phyloP scores from a whole-genome alignment of 169 alveolate genomes.

The Eimeria nieschulzi region DNA sequence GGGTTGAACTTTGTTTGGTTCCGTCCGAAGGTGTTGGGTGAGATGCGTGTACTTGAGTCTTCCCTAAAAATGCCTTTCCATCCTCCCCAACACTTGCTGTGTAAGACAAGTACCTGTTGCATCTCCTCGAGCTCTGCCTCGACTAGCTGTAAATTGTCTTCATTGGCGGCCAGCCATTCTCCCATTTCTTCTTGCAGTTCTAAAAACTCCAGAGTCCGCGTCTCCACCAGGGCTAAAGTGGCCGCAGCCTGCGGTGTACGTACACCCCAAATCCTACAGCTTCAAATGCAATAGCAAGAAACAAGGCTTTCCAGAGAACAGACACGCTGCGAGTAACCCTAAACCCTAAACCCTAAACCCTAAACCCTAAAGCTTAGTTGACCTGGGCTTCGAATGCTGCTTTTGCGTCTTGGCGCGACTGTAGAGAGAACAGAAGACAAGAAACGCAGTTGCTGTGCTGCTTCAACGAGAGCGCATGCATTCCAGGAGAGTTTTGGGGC shows the following conservation, averaged over 20 bases:
- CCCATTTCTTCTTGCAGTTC: background rate
- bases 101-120: background rate
- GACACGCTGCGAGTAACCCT: too few species aligned
- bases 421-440: background rate
- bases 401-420: constrained; percentile 1
- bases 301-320: too few species aligned
- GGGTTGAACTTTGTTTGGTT: too few species aligned
- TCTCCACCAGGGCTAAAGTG: background rate
- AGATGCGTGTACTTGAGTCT: background rate
- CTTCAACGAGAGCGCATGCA: too few species aligned
- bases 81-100: too few species aligned
- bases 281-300: background rate
- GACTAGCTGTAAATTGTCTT: background rate
- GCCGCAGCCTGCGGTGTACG: background rate
- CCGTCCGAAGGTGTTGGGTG: background rate
- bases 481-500: background rate
- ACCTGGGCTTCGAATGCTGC: constrained; percentile 5
- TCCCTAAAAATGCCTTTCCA: too few species aligned
- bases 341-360: constrained; percentile 34
- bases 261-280: background rate
- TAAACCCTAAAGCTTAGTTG: background rate
- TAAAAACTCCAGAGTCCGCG: background rate
- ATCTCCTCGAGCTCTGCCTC: background rate
- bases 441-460: background rate
- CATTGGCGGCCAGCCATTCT: background rate